Percentiles rank a stretch among this genome's conserved stretches.
phyloP scores from a whole-genome alignment of 768 basidiomycete genomes.

The Russula foetens region DNA sequence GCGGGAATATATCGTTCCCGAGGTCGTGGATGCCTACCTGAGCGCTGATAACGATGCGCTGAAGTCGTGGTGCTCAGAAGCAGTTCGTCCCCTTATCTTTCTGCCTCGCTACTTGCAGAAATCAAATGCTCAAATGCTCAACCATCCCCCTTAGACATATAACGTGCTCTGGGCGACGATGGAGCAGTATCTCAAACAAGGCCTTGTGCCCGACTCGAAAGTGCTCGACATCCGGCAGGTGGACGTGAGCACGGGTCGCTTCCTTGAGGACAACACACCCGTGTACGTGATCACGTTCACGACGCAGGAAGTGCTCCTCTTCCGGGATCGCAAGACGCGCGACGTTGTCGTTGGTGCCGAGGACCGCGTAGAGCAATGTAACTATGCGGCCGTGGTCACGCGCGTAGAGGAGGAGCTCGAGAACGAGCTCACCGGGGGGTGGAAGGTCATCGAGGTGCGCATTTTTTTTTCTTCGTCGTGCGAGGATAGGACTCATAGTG shows the following conservation, averaged over 20 bases:
- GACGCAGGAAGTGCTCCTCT: constrained; percentile 89
- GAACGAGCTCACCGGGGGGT: constrained; percentile 92
- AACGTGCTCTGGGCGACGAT: constrained; percentile 99
- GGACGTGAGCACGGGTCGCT: constrained; percentile 83
- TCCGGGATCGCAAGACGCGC: constrained; percentile 83
- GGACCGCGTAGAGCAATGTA: constrained; percentile 86
- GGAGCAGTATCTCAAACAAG: constrained; percentile 87
- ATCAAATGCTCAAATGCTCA: background rate
- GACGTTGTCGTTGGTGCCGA: constrained; percentile 85
- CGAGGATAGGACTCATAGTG: constrained; percentile 2
- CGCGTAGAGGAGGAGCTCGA: constrained; percentile 80
- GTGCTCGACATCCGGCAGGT: constrained; percentile 96
- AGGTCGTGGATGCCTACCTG: constrained; percentile 94
- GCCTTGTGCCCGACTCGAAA: constrained; percentile 86
- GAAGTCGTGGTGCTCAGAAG: constrained; percentile 91
- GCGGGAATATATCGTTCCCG: constrained; percentile 94
- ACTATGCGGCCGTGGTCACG: constrained; percentile 87
- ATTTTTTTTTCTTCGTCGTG: background rate
- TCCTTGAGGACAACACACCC: constrained; percentile 84
- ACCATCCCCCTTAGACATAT: constrained; percentile 85
- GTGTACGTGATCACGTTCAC: constrained; percentile 88
- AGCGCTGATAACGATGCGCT: constrained; percentile 83
- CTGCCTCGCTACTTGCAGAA: background rate
- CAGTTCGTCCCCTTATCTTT: constrained; percentile 44
- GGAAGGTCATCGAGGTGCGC: constrained; percentile 94